Percentiles rank a stretch among this genome's conserved stretches.
phyloP scores from a whole-genome alignment of 179 eudicot species.

The Spergularia azorica region DNA sequence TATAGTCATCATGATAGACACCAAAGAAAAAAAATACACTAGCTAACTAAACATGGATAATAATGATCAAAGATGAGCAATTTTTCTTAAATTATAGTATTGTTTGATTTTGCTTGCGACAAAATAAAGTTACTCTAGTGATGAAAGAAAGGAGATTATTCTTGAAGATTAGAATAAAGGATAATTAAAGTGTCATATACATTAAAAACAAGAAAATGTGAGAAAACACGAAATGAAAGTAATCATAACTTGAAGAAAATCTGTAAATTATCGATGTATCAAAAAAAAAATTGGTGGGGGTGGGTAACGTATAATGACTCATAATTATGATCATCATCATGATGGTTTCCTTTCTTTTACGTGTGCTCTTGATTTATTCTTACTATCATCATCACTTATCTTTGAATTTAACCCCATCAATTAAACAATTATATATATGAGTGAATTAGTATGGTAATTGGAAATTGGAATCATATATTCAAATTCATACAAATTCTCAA shows the following conservation, averaged over 20 bases:
- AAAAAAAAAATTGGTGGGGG: constrained; percentile 10
- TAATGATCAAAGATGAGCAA: too few relatives aligned
- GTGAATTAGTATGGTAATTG: too few relatives aligned
- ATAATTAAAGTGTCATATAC: neutral
- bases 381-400: neutral
- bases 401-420: too few relatives aligned
- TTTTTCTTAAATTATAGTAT: neutral
- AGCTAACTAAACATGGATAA: too few relatives aligned
- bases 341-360: constrained; percentile 38
- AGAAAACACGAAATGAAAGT: neutral
- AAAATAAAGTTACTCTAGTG: constrained; percentile 28
- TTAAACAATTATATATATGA: too few relatives aligned
- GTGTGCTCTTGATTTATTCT: constrained; percentile 29
- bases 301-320: constrained; percentile 32
- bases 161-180: constrained; percentile 19
- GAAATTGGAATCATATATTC: too few relatives aligned
- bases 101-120: constrained; percentile 5
- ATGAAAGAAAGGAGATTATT: constrained; percentile 8
- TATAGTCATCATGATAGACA: too few relatives aligned
- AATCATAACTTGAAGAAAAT: constrained; percentile 17
- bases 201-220: neutral
- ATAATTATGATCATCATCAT: constrained; percentile 34
- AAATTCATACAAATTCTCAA: too few relatives aligned
- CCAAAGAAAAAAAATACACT: neutral
- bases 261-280: neutral